Evolutionary conservation across 306 rosid genomes (phyloP), one percentile per base, ranked within the genome.

Genomic region (Lathyrus sativus): DNA sequence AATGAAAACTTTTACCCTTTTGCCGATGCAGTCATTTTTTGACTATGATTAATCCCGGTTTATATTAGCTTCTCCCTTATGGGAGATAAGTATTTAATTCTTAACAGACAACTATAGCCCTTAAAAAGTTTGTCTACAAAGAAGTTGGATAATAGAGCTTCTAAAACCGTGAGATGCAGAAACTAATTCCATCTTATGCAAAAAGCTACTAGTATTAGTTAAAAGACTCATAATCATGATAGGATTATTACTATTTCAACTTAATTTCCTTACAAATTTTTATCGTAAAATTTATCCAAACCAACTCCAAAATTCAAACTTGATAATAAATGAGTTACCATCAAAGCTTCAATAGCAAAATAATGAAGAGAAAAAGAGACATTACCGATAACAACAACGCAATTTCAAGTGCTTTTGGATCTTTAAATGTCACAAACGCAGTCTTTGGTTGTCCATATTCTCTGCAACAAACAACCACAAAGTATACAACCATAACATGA

Each of bases 351-450:
- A 56, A 22, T 54, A 38, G 44, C 49, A 84, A 74, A 62, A 65
- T 65, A 61, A 55, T 56, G 58, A 51, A 73, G 38, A 31, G 45
- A 73, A 28, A 28, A 22, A 54, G 82, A 71, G 50, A 51, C 43
- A 67, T 71, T 87, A 92, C 98, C 91, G 95, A 92, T 78, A 92
- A 78, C 72, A 86, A 66, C 19, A 89, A 76, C 7, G 98, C 98
- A 53, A 92, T 92, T 83, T 92, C 98, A 79, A 89, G 95, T 5
- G 96, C 98, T 84, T 81, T 92, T 8, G 96, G 87, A 70, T 92
- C 96, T 79, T 83, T 89, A 78, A 89, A 92, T 78, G 95, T 89
- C 58, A 92, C 98, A 82, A 84, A 92, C 38, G 98, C 98, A 72
- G 88, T 89, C 85, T 84, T 89, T 73, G 85, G 73, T 62, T 87